Evolutionary conservation across 2,329 filamentous ascomycete genomes (phyloP), one percentile per base, ranked within the genome.

Genomic region (Fusarium nelsonii): DNA sequence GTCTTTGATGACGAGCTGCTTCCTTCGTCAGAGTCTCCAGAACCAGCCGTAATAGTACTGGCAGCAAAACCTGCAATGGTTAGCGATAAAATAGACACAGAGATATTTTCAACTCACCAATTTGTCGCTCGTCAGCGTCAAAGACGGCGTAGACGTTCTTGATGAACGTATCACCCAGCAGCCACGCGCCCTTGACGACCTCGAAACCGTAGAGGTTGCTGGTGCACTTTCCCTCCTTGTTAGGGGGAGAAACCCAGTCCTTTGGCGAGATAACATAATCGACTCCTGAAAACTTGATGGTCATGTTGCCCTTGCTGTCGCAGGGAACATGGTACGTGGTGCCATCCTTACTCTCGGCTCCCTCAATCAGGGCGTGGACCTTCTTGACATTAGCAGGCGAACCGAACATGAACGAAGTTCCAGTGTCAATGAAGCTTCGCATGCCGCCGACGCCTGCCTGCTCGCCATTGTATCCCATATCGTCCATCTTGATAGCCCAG

Each of bases 111-210:
- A 30, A 77, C 83, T 76, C 77, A 87, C 90, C 91, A 68, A 94
- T 87, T 52, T 85, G 86, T 43, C 78, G 80, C 68, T 88, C 75
- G 66, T 95, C 93, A 54, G 87, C 88, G 77, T 97, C 94, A 76
- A 97, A 97, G 26, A 96, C 90, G 2, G 88, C 84, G 76, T 97
- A 97, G 16, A 97, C 93, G 72, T 97, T 97, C 82, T 97, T 97
- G 65, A 97, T 80, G 73, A 97, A 97, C 1, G 91, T 88, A 70
- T 94, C 93, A 3, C 94, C 94, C 1, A 97, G 79, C n/a, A 97
- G 83, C 93, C 93, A 97, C 30, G 89, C 73, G 72, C 82, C 84
- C 1, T 84, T 80, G 46, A 93, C 89, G 15, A 92, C 88, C 75
- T 91, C 86, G 28, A 88, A 84, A 3, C 91, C 92, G 54, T 93